phyloP scores from a whole-genome alignment of 352 stramenopile genomes.

The Phytophthora syringae region DNA sequence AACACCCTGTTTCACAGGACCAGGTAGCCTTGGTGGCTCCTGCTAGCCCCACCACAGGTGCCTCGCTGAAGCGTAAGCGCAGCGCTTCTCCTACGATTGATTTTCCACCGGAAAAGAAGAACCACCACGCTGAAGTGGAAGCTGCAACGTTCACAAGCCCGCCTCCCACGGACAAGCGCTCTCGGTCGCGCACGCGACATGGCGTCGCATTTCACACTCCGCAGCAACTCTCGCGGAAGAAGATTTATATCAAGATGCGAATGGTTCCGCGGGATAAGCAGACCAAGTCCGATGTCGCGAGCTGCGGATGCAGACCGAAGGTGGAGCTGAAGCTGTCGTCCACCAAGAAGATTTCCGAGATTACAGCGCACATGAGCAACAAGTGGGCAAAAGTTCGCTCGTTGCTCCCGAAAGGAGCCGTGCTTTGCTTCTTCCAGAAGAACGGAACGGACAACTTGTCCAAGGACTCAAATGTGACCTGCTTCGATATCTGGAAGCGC shows the following conservation, averaged over 20 bases:
- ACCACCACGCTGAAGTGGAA: slow-evolving; percentile 12
- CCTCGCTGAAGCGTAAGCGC: slow-evolving; percentile 41
- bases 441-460: slow-evolving; percentile 54
- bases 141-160: slow-evolving; percentile 45
- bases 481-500: slow-evolving; percentile 76
- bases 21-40: slow-evolving; percentile 14
- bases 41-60: slow-evolving; percentile 7
- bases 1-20: slow-evolving; percentile 31
- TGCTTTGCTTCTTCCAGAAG: slow-evolving; percentile 66
- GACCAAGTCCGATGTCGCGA: slow-evolving; percentile 55
- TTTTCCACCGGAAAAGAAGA: slow-evolving; percentile 27
- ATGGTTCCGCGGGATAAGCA: slow-evolving; percentile 77
- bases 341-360: slow-evolving; percentile 81
- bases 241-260: slow-evolving; percentile 86
- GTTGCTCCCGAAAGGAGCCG: slow-evolving; percentile 31
- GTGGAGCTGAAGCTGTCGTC: slow-evolving; percentile 83
- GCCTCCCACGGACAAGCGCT: slow-evolving; percentile 26
- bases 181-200: slow-evolving; percentile 25
- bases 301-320: slow-evolving; percentile 68
- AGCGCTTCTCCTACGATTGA: slow-evolving; percentile 16
- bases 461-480: slow-evolving; percentile 56
- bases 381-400: slow-evolving; percentile 69
- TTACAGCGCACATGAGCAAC: slow-evolving; percentile 77
- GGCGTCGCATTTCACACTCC: slow-evolving; percentile 53
- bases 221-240: slow-evolving; percentile 63